phyloP scores from a whole-genome alignment of 2,329 filamentous ascomycete species.

The Penicillium sclerotigenum region DNA sequence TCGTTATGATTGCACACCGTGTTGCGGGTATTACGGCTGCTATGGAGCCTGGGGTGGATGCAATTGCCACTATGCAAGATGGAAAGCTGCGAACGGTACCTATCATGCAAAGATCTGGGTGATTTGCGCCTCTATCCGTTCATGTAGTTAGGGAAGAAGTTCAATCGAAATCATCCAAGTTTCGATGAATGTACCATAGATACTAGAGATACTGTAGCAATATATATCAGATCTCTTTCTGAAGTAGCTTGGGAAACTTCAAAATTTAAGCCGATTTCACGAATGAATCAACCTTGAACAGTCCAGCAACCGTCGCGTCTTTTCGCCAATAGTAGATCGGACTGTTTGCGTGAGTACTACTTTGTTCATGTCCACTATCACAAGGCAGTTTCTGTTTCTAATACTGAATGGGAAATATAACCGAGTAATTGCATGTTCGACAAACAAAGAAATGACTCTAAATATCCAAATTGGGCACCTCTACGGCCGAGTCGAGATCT shows the following conservation, averaged over 20 bases:
- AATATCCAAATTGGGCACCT: background rate
- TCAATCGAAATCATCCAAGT: too few species aligned
- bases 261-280: background rate
- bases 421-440: too few species aligned
- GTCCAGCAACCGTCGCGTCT: background rate
- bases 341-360: background rate
- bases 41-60: conserved; percentile 2
- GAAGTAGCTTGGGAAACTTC: too few species aligned
- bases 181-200: too few species aligned
- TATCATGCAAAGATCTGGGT: background rate
- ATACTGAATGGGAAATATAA: background rate
- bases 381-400: background rate
- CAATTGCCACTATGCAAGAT: conserved; percentile 1
- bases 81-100: background rate
- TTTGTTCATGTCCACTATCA: too few species aligned
- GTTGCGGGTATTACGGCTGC: conserved; percentile 1
- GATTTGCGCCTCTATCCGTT: background rate
- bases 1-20: background rate
- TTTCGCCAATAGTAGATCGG: background rate
- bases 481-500: background rate
- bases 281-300: background rate
- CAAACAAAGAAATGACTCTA: background rate
- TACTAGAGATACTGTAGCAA: too few species aligned
- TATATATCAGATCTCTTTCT: too few species aligned
- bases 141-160: background rate